Evolutionary conservation across 495 filamentous ascomycete genomes (phyloP).

Genomic region (Aspergillus taichungensis): DNA sequence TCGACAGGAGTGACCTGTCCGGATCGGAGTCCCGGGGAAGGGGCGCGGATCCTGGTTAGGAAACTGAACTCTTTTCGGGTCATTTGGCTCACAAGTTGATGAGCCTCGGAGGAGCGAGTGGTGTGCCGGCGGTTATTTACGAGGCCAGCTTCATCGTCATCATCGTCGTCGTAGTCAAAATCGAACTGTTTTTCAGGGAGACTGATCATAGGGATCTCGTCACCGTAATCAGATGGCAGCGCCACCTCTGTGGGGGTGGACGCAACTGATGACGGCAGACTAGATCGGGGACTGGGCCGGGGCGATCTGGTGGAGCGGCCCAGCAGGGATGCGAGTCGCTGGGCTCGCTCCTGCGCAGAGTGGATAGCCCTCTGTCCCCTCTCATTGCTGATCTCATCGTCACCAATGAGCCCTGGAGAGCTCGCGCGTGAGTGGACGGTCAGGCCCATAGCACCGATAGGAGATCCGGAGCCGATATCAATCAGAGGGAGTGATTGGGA

Average conservation of each 20-base stretch:
- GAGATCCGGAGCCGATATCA: constrained; percentile 22
- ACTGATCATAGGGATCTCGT: constrained; percentile 33
- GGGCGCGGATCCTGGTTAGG: constrained; percentile 28
- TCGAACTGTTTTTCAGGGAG: constrained; percentile 28
- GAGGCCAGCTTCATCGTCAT: constrained; percentile 27
- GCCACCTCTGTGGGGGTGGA: constrained; percentile 24
- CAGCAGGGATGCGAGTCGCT: constrained; percentile 27
- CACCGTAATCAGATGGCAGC: constrained; percentile 24
- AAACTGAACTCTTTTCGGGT: constrained; percentile 28
- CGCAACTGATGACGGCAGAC: constrained; percentile 22
- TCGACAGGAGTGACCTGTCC: constrained; percentile 52
- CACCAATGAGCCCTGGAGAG: constrained; percentile 14
- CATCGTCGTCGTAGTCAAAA: constrained; percentile 18
- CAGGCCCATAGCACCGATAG: constrained; percentile 24
- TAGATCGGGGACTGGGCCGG: constrained; percentile 19
- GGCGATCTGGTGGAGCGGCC: constrained; percentile 26
- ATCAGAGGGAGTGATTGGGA: constrained; percentile 19
- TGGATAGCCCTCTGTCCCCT: constrained; percentile 27
- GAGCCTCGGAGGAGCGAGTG: constrained; percentile 25
- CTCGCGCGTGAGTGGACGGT: constrained; percentile 22
- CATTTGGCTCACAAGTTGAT: constrained; percentile 31
- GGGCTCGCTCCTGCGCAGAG: constrained; percentile 27
- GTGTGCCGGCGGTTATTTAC: constrained; percentile 20
- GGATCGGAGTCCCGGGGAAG: constrained; percentile 39
- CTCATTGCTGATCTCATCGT: constrained; percentile 32